Percentiles rank a stretch among this genome's conserved stretches.
These are phyloP conservation scores for Phytophthora citrophthora DNA, from an alignment of 352 stramenopile species.

Conservation along the genomic window DNA sequence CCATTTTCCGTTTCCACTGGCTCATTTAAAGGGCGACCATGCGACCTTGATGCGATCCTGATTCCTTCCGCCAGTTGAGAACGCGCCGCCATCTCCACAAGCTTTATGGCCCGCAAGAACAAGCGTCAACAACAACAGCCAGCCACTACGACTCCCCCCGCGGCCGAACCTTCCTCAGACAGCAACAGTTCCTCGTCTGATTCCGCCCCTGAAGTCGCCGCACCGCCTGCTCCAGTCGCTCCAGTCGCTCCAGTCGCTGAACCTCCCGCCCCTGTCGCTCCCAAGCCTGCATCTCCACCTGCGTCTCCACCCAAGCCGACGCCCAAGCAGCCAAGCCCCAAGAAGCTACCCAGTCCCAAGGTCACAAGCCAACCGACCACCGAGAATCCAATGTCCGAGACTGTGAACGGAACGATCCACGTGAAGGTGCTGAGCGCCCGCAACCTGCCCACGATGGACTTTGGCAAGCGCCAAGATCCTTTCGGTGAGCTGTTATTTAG, in stretches of 20 bases:
- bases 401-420: constrained; percentile 76
- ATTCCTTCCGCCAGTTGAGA: constrained; percentile 38
- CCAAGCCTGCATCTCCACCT: constrained; percentile 11
- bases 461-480: constrained; percentile 81
- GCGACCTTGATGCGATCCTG: constrained; percentile 11
- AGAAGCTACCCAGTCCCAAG: constrained; percentile 18
- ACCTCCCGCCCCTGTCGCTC: constrained; percentile 3
- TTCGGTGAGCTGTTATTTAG: constrained; percentile 46
- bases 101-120: constrained; percentile 41
- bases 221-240: constrained; percentile 5
- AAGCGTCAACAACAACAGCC: constrained; percentile 29
- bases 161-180: constrained; percentile 9
- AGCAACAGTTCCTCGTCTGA: constrained; percentile 30
- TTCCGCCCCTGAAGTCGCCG: constrained; percentile 19
- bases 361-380: constrained; percentile 1
- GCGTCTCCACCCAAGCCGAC: constrained; percentile 14
- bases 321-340: constrained; percentile 24
- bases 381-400: background rate
- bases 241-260: constrained; percentile 10
- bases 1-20: too few species aligned
- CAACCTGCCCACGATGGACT: constrained; percentile 79
- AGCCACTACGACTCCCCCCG: constrained; percentile 16
- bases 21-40: too few species aligned
- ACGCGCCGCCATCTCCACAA: constrained; percentile 23
- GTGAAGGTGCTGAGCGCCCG: constrained; percentile 67